These are phyloP conservation scores for Podosphaera xanthii DNA, from an alignment of 2,329 filamentous ascomycete species.

Conservation along the genomic window DNA sequence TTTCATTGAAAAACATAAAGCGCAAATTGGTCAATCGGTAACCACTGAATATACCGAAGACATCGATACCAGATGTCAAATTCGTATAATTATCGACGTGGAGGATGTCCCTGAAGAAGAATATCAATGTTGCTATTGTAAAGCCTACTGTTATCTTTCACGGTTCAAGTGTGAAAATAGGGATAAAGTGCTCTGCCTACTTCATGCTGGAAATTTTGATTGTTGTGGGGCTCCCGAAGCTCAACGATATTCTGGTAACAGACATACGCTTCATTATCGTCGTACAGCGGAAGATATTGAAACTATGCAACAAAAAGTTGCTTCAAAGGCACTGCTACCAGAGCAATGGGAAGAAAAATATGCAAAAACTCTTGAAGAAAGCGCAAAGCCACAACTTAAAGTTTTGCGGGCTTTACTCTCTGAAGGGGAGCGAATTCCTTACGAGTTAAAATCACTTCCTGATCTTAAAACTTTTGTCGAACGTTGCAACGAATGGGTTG, in stretches of 20 bases:
- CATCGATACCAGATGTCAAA: slow-evolving; percentile 25
- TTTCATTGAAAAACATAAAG: slow-evolving; percentile 44
- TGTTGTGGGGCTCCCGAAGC: slow-evolving; percentile 52
- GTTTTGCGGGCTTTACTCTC: slow-evolving; percentile 59
- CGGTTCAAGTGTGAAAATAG: slow-evolving; percentile 68
- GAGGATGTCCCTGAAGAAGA: slow-evolving; percentile 71
- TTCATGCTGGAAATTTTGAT: slow-evolving; percentile 57
- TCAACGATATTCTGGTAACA: slow-evolving; percentile 43
- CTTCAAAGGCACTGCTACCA: slow-evolving; percentile 67
- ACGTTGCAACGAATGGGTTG: slow-evolving; percentile 91
- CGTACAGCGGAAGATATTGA: slow-evolving; percentile 50
- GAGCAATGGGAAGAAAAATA: slow-evolving; percentile 84
- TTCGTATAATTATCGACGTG: slow-evolving; percentile 43
- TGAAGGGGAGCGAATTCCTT: slow-evolving; percentile 92
- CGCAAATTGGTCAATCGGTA: slow-evolving; percentile 19
- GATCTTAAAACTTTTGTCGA: slow-evolving; percentile 78
- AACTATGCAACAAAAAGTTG: slow-evolving; percentile 46
- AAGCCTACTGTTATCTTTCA: slow-evolving; percentile 75
- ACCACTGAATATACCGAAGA: slow-evolving; percentile 13
- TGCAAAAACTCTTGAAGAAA: slow-evolving; percentile 61
- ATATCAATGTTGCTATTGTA: slow-evolving; percentile 79
- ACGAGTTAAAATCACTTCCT: slow-evolving; percentile 61
- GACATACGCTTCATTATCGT: slow-evolving; percentile 58
- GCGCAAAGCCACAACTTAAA: slow-evolving; percentile 67
- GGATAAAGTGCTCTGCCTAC: slow-evolving; percentile 60